These are phyloP conservation scores for Prunus padus DNA, from an alignment of 306 rosid species.

Conservation along the genomic window DNA sequence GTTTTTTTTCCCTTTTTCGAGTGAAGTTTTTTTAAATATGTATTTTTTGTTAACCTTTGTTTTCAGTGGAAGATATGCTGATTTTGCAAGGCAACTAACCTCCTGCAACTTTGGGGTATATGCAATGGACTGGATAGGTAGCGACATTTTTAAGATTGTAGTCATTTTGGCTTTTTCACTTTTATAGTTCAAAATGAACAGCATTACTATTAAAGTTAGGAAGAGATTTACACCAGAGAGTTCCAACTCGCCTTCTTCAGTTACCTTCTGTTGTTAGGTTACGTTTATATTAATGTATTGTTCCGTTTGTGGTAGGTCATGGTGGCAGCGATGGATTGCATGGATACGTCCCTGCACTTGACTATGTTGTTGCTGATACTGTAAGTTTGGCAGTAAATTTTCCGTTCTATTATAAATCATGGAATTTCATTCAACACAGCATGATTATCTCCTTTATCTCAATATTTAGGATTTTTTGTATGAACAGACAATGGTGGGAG, in stretches of 20 bases:
- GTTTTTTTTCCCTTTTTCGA: not conserved
- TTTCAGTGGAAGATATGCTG: constrained; percentile 91
- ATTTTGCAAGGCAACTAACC: constrained; percentile 78
- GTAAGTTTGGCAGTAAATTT: constrained; percentile 41
- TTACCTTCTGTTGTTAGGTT: not conserved
- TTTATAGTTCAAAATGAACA: not conserved
- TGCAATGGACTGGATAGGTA: constrained; percentile 99
- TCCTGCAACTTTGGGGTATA: constrained; percentile 83
- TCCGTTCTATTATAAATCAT: not conserved
- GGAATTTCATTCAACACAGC: not conserved
- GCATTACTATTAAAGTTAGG: not conserved
- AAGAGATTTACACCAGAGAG: not conserved
- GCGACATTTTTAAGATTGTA: not conserved
- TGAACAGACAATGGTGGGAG: not conserved
- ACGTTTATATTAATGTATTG: constrained; percentile 1
- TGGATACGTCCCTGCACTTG: constrained; percentile 97
- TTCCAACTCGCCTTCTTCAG: no score
- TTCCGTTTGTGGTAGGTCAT: constrained; percentile 60
- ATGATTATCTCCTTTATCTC: not conserved
- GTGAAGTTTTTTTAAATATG: not conserved
- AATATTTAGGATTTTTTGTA: not conserved
- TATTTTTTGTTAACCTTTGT: constrained; percentile 22
- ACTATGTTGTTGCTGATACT: constrained; percentile 94
- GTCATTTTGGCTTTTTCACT: constrained; percentile 3
- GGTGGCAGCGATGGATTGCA: constrained; percentile 99